These are phyloP conservation scores for Ambrosia artemisiifolia DNA, from an alignment of 129 eudicot genomes.

Conservation along the genomic window DNA sequence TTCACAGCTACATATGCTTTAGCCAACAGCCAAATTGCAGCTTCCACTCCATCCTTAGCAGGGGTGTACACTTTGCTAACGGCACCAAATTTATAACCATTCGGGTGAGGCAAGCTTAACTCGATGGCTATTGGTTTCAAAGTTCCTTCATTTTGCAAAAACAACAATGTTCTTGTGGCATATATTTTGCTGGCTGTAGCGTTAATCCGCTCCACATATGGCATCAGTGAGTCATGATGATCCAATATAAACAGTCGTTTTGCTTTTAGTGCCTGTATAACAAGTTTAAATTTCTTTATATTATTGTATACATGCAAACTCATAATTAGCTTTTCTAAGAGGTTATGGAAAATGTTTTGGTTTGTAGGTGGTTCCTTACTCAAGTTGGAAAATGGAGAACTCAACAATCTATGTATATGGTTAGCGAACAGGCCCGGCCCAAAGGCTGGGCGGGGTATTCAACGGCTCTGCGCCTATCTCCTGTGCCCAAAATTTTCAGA, in stretches of 20 bases:
- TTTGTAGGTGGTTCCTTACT: too few species aligned
- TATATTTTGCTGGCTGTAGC: constrained; percentile 36
- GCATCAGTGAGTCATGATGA: constrained; percentile 46
- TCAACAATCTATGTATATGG: too few species aligned
- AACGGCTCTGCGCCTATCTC: too few species aligned
- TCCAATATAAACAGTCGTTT: constrained; percentile 46
- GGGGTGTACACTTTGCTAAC: constrained; percentile 39
- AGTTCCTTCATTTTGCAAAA: constrained; percentile 37
- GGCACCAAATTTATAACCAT: constrained; percentile 27
- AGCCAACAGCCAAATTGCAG: constrained; percentile 50
- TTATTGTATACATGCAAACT: too few species aligned
- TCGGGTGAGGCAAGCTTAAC: constrained; percentile 48
- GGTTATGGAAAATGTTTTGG: too few species aligned
- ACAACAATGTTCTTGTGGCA: constrained; percentile 51
- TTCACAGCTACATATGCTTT: constrained; percentile 49
- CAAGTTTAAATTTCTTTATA: neutral
- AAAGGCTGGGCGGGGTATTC: too few species aligned
- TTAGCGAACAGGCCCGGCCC: too few species aligned
- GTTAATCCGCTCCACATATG: constrained; percentile 41
- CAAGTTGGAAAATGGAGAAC: too few species aligned
- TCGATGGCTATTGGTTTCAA: constrained; percentile 56
- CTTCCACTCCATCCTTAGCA: constrained; percentile 35
- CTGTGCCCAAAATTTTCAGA: too few species aligned
- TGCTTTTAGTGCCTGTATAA: constrained; percentile 31
- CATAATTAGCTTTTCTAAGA: too few species aligned